These are phyloP conservation scores for California macrophylla DNA, from an alignment of 441 rosid genomes.

Conservation along the genomic window DNA sequence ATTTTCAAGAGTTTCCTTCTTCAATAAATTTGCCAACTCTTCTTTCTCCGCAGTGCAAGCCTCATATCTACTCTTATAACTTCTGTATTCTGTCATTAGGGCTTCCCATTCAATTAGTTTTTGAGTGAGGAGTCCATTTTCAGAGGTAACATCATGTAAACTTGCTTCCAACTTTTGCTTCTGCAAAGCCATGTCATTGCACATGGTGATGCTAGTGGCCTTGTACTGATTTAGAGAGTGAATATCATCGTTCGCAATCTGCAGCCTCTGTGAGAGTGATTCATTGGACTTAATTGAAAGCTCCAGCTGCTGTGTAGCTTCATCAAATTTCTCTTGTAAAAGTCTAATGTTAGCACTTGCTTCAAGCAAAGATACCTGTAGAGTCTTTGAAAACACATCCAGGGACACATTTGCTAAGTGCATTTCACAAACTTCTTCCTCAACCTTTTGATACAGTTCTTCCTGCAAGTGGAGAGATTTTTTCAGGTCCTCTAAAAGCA, in stretches of 20 bases:
- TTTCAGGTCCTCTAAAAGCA: conserved; percentile 61
- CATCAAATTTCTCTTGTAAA: conserved; percentile 42
- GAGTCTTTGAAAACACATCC: conserved; percentile 68
- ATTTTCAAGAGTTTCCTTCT: background rate
- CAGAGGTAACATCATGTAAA: conserved; percentile 29
- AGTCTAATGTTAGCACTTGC: conserved; percentile 39
- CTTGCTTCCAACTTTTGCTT: conserved; percentile 52
- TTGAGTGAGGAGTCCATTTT: conserved; percentile 8
- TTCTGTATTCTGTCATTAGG: conserved; percentile 10
- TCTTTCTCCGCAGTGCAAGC: conserved; percentile 6
- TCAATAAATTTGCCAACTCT: background rate
- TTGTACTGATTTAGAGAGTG: conserved; percentile 51
- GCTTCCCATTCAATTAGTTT: conserved; percentile 4
- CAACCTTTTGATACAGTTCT: conserved; percentile 69
- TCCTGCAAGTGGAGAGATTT: conserved; percentile 77
- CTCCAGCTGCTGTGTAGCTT: conserved; percentile 57
- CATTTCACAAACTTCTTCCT: conserved; percentile 77
- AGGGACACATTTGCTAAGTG: conserved; percentile 55
- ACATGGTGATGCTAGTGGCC: conserved; percentile 42
- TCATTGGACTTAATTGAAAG: conserved; percentile 54
- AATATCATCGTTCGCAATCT: conserved; percentile 56
- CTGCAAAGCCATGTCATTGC: conserved; percentile 47
- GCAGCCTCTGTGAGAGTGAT: conserved; percentile 54
- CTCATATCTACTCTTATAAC: conserved; percentile 9
- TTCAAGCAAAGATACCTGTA: conserved; percentile 58